Evolutionary conservation across 331 rosid genomes (phyloP).

Genomic region (Cydonia oblonga): DNA sequence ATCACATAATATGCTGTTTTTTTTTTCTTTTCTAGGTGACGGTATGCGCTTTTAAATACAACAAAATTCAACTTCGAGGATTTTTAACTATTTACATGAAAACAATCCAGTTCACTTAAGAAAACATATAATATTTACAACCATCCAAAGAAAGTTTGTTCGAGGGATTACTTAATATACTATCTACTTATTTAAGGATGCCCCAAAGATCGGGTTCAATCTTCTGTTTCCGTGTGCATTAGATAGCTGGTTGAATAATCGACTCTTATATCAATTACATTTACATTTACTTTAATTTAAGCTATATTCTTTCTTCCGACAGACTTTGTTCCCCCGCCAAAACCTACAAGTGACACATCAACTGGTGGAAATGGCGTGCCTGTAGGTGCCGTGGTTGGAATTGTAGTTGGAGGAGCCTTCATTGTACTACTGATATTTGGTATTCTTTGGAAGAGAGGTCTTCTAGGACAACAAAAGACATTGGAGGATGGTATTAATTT

Average conservation of each 20-base stretch:
- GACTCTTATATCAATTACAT: not conserved
- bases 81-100: not conserved
- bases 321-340: too few relatives aligned
- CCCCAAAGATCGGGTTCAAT: not conserved
- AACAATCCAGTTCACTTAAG: not conserved
- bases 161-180: not conserved
- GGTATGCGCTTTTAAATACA: not conserved
- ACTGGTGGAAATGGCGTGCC: slow-evolving; percentile 8
- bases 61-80: not conserved
- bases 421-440: slow-evolving; percentile 18
- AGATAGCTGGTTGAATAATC: not conserved
- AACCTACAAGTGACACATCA: slow-evolving; percentile 7
- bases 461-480: slow-evolving; percentile 16
- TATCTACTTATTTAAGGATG: not conserved
- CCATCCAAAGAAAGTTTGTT: not conserved
- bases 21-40: not conserved
- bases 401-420: slow-evolving; percentile 29
- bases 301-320: too few relatives aligned
- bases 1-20: slow-evolving; percentile 25
- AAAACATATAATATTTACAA: not conserved
- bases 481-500: slow-evolving; percentile 51
- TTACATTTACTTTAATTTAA: too few relatives aligned
- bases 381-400: slow-evolving; percentile 17
- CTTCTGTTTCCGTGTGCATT: not conserved
- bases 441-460: slow-evolving; percentile 38